Base-by-base conservation (phyloP, 768 basidiomycete genomes). In the Lentinula boryana region DNA sequence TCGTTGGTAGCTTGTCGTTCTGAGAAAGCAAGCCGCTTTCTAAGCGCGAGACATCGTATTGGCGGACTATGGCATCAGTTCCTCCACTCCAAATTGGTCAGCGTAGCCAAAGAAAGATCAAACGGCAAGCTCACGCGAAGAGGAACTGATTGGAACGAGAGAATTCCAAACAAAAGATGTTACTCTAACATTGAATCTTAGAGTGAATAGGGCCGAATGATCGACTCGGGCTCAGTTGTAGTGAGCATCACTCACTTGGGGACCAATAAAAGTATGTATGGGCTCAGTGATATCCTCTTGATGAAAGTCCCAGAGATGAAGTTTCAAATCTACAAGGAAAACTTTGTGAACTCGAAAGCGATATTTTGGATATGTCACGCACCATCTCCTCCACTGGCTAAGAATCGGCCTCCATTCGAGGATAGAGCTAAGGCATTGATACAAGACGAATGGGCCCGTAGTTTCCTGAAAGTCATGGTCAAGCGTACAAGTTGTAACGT, bases 371-470 rank as follows among this genome's bases (percentile, higher is more conserved):
- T 57, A 43, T 56, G 27, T 31, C 3, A 67, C 80, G 62, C 70
- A 87, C 86, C 86, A 70, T 89, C 87, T 36, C 88, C 87, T 32
- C 85, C 88, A 65, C 84, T 87, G 2, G 85, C 86, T 43, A 89
- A 68, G 73, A 84, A 87, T 59, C 82, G 76, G 1, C 84, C 86
- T 35, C 81, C 80, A 7, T 77, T 71, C n/a, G 80, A 79, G 2
- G 87, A 87, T 62, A 88, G 87, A 1, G 77, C 68, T 16, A 89
- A 77, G 10, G 79, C 79, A 67, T 89, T 89, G 48, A 89, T 80
- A 68, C 87, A 89, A 9, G 86, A 86, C 36, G 71, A 75, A 68
- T 88, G 87, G 4, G 74, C 80, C 13, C 62, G 46, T 12, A 80
- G 65, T 56, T 72, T 75, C 46, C 78, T 80, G 64, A 2, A 27